Evolutionary conservation across 2,329 filamentous ascomycete species (phyloP).

Genomic region (Monosporascus sp.): DNA sequence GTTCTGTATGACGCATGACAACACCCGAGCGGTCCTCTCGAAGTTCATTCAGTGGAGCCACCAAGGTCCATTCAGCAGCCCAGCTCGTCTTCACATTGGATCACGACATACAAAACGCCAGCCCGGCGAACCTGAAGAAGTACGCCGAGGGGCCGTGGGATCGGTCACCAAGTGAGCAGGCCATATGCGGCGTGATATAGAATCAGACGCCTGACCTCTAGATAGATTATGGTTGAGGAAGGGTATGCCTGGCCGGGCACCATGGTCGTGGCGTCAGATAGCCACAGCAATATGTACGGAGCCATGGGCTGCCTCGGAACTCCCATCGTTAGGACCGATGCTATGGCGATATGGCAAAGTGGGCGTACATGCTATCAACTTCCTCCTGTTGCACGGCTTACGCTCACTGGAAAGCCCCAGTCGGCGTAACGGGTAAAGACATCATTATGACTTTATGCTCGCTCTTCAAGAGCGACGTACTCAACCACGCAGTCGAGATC

Average conservation of each 20-base stretch:
- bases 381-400: constrained; percentile 77
- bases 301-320: constrained; percentile 73
- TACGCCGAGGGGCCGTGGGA: constrained; percentile 69
- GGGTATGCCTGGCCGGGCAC: constrained; percentile 78
- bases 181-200: constrained; percentile 50
- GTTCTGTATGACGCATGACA: constrained; percentile 79
- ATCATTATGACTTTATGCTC: constrained; percentile 87
- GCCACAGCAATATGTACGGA: constrained; percentile 80
- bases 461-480: constrained; percentile 77
- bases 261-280: constrained; percentile 71
- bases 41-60: constrained; percentile 79
- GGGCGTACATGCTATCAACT: constrained; percentile 84
- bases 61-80: constrained; percentile 61
- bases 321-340: constrained; percentile 81
- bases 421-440: constrained; percentile 86
- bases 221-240: not conserved
- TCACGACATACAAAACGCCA: constrained; percentile 83
- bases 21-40: constrained; percentile 65
- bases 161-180: constrained; percentile 75
- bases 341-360: constrained; percentile 79
- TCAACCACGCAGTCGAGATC: constrained; percentile 91
- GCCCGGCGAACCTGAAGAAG: constrained; percentile 65
- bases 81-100: constrained; percentile 83
- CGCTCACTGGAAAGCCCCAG: constrained; percentile 69
- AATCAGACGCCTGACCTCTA: constrained; percentile 50